A percentile compares a stretch with the other conserved stretches of the same genome.
Evolutionary conservation across 768 basidiomycete genomes (phyloP).

Genomic region (Phylloporus sp.): DNA sequence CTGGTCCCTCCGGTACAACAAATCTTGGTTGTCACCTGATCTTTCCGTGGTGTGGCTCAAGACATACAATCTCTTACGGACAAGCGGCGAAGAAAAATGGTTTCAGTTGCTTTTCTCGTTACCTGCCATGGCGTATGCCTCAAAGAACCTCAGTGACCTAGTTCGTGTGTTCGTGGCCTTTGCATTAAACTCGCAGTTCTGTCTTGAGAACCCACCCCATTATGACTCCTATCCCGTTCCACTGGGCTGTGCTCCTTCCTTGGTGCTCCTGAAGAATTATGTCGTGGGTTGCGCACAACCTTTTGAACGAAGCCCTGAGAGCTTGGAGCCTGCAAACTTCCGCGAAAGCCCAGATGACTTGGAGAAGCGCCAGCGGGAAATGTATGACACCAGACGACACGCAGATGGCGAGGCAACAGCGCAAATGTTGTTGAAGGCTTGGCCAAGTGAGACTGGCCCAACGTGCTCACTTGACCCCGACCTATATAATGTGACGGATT

Average conservation of each 20-base stretch:
- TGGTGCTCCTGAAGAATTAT: background rate
- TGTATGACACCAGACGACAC: background rate
- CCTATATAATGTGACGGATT: background rate
- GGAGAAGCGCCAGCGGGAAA: background rate
- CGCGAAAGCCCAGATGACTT: background rate
- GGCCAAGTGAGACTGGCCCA: constrained; percentile 1
- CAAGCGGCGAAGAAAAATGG: constrained; percentile 2
- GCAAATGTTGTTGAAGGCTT: background rate
- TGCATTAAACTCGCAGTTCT: constrained; percentile 12
- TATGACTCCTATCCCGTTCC: constrained; percentile 7
- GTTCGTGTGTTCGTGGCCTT: constrained; percentile 32
- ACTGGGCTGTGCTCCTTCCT: background rate
- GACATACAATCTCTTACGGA: constrained; percentile 23
- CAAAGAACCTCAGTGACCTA: constrained; percentile 6
- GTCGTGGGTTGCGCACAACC: background rate
- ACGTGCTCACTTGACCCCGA: background rate
- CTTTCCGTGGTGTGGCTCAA: constrained; percentile 23
- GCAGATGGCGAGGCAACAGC: background rate
- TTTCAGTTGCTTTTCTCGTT: constrained; percentile 27
- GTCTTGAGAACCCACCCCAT: constrained; percentile 8
- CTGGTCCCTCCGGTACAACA: constrained; percentile 16
- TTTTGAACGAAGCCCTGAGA: background rate
- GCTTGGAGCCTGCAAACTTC: background rate
- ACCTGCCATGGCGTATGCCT: constrained; percentile 27
- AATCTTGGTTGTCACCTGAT: constrained; percentile 20